phyloP scores from a whole-genome alignment of 805 yeast species.

The Candida glaebosa region DNA sequence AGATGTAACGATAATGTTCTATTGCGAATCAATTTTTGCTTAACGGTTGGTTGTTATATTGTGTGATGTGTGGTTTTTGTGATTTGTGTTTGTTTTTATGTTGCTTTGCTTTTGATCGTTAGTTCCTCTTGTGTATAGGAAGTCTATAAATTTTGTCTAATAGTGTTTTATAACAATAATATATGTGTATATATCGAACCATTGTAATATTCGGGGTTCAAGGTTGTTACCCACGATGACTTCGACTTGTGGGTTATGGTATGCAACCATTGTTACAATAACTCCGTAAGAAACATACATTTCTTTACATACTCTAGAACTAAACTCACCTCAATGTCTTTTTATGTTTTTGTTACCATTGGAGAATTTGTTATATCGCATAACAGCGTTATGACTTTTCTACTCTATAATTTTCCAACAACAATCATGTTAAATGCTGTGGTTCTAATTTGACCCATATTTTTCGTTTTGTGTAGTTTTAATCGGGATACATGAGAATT shows the following conservation, averaged over 20 bases:
- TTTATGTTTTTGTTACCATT: background rate
- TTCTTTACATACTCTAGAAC: background rate
- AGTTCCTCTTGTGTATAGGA: slow-evolving; percentile 7
- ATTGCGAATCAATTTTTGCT: background rate
- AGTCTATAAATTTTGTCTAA: slow-evolving; percentile 4
- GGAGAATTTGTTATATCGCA: background rate
- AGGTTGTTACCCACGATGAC: too few relatives aligned
- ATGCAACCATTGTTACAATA: background rate
- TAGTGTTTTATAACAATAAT: slow-evolving; percentile 4
- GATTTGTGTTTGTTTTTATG: background rate
- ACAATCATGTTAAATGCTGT: background rate
- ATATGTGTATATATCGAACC: slow-evolving; percentile 4
- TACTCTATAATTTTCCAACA: background rate
- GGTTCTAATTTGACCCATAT: background rate
- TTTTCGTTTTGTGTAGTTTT: too few relatives aligned
- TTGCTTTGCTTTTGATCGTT: background rate
- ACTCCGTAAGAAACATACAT: background rate
- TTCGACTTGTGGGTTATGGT: too few relatives aligned
- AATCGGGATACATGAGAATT: too few relatives aligned
- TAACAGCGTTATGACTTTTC: background rate
- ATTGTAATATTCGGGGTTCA: background rate
- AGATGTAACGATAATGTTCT: background rate
- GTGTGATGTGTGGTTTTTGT: background rate
- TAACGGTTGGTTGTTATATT: background rate
- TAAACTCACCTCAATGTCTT: background rate